Percentiles rank a stretch among this genome's conserved stretches.
Conservation (phyloP, 2,329 filamentous ascomycete species). For the Colletotrichum liaoningense region DNA sequence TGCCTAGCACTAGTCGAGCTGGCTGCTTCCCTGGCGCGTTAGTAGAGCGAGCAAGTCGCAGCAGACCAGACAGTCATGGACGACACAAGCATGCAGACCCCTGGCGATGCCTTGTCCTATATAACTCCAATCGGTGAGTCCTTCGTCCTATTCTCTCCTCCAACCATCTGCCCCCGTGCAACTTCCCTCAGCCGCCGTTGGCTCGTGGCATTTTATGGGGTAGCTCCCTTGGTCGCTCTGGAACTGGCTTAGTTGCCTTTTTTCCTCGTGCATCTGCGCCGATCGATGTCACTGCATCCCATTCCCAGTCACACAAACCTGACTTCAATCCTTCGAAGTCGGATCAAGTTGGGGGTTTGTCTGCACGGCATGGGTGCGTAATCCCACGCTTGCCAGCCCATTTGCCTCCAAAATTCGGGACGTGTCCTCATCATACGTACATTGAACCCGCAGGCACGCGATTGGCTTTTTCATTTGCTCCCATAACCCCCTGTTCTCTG, state of each 20-base stretch:
- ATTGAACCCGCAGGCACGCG: background rate
- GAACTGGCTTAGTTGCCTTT: conserved; percentile 30
- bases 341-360: background rate
- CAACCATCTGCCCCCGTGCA: conserved; percentile 64
- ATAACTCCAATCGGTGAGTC: conserved; percentile 68
- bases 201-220: conserved; percentile 50
- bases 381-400: conserved; percentile 4
- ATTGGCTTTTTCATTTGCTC: background rate
- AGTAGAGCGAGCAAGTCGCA: conserved; percentile 30
- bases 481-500: background rate
- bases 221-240: conserved; percentile 33
- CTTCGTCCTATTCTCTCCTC: conserved; percentile 45
- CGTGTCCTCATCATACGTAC: background rate
- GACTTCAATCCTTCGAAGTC: background rate
- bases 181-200: conserved; percentile 57
- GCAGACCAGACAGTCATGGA: conserved; percentile 47
- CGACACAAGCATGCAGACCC: conserved; percentile 55
- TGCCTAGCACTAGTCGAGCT: conserved; percentile 27
- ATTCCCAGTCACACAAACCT: conserved; percentile 23
- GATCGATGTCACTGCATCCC: conserved; percentile 37
- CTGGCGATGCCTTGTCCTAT: conserved; percentile 59
- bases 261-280: background rate
- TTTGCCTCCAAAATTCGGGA: background rate
- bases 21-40: conserved; percentile 35
- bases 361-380: conserved; percentile 8